Evolutionary conservation across 108 stramenopile species (phyloP).

Genomic region (Fistulifera pelliculosa): DNA sequence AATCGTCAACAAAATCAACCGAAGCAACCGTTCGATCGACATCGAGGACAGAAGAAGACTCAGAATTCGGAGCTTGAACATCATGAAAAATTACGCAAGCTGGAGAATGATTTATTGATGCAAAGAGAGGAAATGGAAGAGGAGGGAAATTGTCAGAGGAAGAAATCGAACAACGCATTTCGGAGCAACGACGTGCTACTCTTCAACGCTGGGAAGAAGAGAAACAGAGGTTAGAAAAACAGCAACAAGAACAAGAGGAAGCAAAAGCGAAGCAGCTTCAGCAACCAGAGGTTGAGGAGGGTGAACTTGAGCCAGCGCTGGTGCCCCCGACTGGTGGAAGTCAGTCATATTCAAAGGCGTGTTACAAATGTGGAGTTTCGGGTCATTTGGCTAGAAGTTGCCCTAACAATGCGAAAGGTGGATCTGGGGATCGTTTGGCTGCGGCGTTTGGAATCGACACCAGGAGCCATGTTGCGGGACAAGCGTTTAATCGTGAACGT

Average conservation of each 20-base stretch:
- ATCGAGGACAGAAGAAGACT: constrained; percentile 42
- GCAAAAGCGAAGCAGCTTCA: constrained; percentile 14
- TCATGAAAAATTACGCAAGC: constrained; percentile 52
- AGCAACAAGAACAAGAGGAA: constrained; percentile 37
- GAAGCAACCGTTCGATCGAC: constrained; percentile 31
- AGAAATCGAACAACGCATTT: constrained; percentile 59
- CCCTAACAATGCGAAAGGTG: too few relatives aligned
- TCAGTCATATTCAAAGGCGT: too few relatives aligned
- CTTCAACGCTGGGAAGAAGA: constrained; percentile 25
- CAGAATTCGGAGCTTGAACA: constrained; percentile 52
- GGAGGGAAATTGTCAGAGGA: constrained; percentile 22
- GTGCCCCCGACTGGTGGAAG: too few relatives aligned
- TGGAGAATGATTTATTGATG: constrained; percentile 70
- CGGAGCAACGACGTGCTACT: constrained; percentile 38
- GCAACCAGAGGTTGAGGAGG: neutral
- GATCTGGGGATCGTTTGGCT: too few relatives aligned
- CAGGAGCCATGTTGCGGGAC: constrained; percentile 49
- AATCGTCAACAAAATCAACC: constrained; percentile 13
- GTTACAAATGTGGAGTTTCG: too few relatives aligned
- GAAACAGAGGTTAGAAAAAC: constrained; percentile 19
- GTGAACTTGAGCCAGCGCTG: too few relatives aligned
- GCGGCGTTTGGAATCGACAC: neutral
- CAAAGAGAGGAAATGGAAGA: constrained; percentile 70
- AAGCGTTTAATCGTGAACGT: constrained; percentile 70
- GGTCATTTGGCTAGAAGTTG: too few relatives aligned